These are phyloP conservation scores for Physocladia obscura DNA, from an alignment of 192 early-diverging fungal genomes.

Conservation along the genomic window DNA sequence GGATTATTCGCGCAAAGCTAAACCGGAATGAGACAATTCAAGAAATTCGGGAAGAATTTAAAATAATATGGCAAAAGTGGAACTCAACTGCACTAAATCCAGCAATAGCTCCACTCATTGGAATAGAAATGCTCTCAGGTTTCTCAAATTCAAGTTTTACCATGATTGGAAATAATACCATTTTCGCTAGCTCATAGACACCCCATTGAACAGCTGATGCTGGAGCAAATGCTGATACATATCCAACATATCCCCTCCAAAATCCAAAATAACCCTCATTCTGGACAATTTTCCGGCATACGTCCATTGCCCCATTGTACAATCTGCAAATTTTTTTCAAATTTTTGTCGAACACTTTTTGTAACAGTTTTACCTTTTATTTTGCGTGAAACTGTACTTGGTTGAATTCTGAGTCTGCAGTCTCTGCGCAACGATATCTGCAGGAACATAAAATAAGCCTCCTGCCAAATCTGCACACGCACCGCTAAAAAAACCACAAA, in stretches of 20 bases:
- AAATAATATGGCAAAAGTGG: not conserved
- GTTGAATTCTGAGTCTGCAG: constrained; percentile 44
- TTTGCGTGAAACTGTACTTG: constrained; percentile 42
- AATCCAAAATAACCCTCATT: constrained; percentile 42
- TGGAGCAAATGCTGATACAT: constrained; percentile 47
- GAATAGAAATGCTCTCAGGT: constrained; percentile 26
- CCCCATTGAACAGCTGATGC: constrained; percentile 53
- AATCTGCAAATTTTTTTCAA: constrained; percentile 14
- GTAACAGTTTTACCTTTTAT: constrained; percentile 29
- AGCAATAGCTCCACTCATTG: constrained; percentile 37
- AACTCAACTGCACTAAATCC: constrained; percentile 35
- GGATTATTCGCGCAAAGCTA: constrained; percentile 43
- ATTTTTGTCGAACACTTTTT: not conserved
- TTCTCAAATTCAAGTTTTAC: not conserved
- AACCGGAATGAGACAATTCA: constrained; percentile 49
- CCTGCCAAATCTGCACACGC: constrained; percentile 31
- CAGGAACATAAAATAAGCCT: constrained; percentile 45
- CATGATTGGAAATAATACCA: constrained; percentile 21
- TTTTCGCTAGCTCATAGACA: constrained; percentile 45
- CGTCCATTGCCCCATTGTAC: constrained; percentile 35
- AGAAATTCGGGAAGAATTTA: not conserved
- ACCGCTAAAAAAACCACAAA: constrained; percentile 44
- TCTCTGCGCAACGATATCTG: constrained; percentile 52
- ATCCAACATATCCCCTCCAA: constrained; percentile 46
- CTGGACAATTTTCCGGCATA: constrained; percentile 29